These are phyloP conservation scores for Kazachstania africana DNA, from an alignment of 805 yeast genomes.

Conservation along the genomic window DNA sequence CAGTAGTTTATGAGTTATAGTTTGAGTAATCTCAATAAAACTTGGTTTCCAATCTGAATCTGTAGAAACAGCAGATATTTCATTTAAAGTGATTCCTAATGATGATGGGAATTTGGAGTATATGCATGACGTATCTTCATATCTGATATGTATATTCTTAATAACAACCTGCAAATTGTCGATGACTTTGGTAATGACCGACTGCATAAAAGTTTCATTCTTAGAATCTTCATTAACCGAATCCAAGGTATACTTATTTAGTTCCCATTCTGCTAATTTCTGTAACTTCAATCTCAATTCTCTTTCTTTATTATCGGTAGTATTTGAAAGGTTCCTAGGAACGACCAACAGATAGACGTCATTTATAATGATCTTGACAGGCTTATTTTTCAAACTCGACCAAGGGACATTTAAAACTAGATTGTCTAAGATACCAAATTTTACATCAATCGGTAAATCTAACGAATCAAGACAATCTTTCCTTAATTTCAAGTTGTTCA, in stretches of 20 bases:
- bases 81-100: conserved; percentile 71
- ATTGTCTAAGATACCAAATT: conserved; percentile 82
- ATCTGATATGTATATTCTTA: conserved; percentile 81
- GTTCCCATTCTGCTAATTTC: conserved; percentile 52
- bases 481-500: conserved; percentile 64
- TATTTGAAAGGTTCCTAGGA: conserved; percentile 50
- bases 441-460: conserved; percentile 75
- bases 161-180: conserved; percentile 89
- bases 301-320: conserved; percentile 33
- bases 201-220: conserved; percentile 77
- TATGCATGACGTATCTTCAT: conserved; percentile 63
- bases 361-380: conserved; percentile 78
- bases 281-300: conserved; percentile 56
- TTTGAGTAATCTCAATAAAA: conserved; percentile 61
- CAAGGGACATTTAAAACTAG: conserved; percentile 89
- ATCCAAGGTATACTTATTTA: conserved; percentile 34
- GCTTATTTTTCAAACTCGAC: conserved; percentile 87
- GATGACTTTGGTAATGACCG: conserved; percentile 76
- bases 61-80: conserved; percentile 84
- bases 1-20: conserved; percentile 62
- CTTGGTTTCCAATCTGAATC: conserved; percentile 77
- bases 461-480: conserved; percentile 83
- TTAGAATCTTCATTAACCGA: conserved; percentile 30
- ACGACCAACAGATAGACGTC: conserved; percentile 76
- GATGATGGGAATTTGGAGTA: conserved; percentile 71